These are phyloP conservation scores for Chaetomium tenue DNA, from an alignment of 495 filamentous ascomycete genomes.

Conservation along the genomic window DNA sequence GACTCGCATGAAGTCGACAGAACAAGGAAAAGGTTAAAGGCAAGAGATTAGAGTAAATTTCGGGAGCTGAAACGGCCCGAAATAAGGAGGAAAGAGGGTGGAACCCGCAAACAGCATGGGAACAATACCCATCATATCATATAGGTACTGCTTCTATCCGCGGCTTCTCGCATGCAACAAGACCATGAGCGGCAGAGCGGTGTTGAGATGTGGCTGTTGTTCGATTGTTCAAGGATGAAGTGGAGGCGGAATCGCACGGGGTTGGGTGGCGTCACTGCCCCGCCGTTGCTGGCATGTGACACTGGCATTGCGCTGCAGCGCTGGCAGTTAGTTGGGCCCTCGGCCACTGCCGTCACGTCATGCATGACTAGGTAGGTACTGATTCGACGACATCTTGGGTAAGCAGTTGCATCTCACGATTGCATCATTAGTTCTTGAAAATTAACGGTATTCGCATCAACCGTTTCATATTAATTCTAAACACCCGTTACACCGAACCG, in stretches of 20 bases:
- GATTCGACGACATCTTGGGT: no score
- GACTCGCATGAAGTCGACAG: neutral
- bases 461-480: neutral
- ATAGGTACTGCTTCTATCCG: neutral
- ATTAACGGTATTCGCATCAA: neutral
- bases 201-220: neutral
- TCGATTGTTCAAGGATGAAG: neutral
- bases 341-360: neutral
- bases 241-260: neutral
- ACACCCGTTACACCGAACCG: neutral
- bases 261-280: conserved; percentile 10
- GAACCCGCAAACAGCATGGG: neutral
- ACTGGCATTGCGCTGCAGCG: neutral
- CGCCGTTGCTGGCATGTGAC: conserved; percentile 7
- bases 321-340: neutral
- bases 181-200: neutral
- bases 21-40: neutral
- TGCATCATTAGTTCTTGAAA: neutral
- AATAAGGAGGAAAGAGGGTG: neutral
- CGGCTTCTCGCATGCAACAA: neutral
- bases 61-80: neutral
- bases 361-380: no score
- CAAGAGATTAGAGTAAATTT: neutral
- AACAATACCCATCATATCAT: neutral
- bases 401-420: neutral